Evolutionary conservation across 2,329 filamentous ascomycete species (phyloP), one percentile per base, ranked within the genome.

Genomic region (Fusarium pseudonygamai): DNA sequence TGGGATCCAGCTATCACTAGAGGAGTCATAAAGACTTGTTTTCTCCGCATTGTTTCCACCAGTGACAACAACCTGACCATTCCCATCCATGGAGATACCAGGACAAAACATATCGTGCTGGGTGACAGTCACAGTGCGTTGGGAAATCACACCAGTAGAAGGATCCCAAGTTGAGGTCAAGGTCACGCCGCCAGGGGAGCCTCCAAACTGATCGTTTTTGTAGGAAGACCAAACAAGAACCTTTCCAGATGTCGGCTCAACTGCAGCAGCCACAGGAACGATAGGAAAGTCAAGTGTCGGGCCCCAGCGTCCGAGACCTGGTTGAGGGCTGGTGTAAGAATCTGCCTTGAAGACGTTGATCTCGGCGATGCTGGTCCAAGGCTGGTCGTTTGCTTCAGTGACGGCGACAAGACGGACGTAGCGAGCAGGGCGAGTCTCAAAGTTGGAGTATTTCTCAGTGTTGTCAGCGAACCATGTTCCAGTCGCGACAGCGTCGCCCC

Each of bases 71-170:
- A 89, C 82, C 14, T 83, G 80, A 1, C 87, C 88, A 13, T 84
- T 79, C 22, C 82, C 83, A 62, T 87, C 85, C 18, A 86, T 78
- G 2, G 84, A 85, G 24, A 89, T 86, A 5, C 87, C 88, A 0
- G 88, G 87, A 73, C 88, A 89, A 71, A 88, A 89, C 87, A 88
- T 89, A 73, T 88, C 86, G 71, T 88, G 85, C 8, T 82, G 73
- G 1, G 85, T 88, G 65, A 86, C 77, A 47, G 80, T 77, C 13
- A 84, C 39, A 30, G 64, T 61, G 22, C 62, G 70, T 22, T 68
- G 46, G 3, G 62, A 45, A 15, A 74, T 59, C 8, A 60, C 22
- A 5, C 61, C 55, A 0, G 18, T 68, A 3, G 34, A 28, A 5
- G 62, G 69, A 22, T 73, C 62, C 69, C 69, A 73, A 8, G 50